Evolutionary conservation across 2,329 filamentous ascomycete species (phyloP).

Genomic region (Golovinomyces cichoracearum): DNA sequence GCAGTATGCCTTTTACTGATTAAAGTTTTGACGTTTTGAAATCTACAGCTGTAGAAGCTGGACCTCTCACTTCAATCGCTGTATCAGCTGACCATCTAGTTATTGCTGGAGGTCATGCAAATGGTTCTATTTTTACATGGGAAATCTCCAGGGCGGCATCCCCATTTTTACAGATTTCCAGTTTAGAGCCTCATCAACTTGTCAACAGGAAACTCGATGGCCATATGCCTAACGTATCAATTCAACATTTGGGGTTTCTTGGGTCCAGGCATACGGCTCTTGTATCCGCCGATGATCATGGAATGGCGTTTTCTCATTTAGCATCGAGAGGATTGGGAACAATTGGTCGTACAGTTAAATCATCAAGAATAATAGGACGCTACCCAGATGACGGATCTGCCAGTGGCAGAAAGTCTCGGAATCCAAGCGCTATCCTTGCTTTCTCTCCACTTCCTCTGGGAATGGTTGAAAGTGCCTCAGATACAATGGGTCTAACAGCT

Average conservation of each 20-base stretch:
- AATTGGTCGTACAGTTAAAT: conserved; percentile 64
- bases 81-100: conserved; percentile 87
- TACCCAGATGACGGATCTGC: conserved; percentile 47
- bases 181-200: conserved; percentile 38
- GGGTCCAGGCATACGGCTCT: conserved; percentile 82
- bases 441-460: conserved; percentile 77
- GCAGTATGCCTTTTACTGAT: not conserved
- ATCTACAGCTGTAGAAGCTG: conserved; percentile 56
- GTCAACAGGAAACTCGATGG: conserved; percentile 50
- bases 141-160: conserved; percentile 59
- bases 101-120: conserved; percentile 67
- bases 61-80: conserved; percentile 61
- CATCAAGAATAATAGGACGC: conserved; percentile 66
- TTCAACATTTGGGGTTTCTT: conserved; percentile 83
- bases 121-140: conserved; percentile 90
- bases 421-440: conserved; percentile 81
- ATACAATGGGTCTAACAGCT: conserved; percentile 70
- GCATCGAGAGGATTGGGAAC: conserved; percentile 75
- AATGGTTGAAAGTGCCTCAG: conserved; percentile 75
- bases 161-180: conserved; percentile 69
- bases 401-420: conserved; percentile 36
- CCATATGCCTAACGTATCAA: conserved; percentile 49
- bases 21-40: conserved; percentile 13
- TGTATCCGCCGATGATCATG: conserved; percentile 77
- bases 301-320: conserved; percentile 96